Evolutionary conservation across 1,284 basidiomycete species (phyloP).

Genomic region (Rhodotorula sp.): DNA sequence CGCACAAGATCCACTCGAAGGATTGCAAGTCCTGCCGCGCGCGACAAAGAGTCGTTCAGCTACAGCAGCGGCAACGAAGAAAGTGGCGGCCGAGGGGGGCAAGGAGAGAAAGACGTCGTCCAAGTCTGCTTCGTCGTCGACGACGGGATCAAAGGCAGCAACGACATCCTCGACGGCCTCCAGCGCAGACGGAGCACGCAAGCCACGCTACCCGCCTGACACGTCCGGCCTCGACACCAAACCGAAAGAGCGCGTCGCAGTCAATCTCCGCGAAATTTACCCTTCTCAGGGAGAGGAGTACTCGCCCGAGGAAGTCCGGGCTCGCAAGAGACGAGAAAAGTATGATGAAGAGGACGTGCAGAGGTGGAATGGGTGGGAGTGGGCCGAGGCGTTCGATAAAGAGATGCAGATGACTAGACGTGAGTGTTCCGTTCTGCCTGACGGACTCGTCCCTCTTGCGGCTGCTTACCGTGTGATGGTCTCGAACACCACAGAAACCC

Average conservation of each 20-base stretch:
- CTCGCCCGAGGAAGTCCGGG: conserved; percentile 41
- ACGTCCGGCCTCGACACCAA: neutral
- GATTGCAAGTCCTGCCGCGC: conserved; percentile 44
- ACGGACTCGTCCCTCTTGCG: neutral
- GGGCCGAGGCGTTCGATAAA: conserved; percentile 9
- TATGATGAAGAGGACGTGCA: conserved; percentile 2
- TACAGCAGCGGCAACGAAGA: neutral
- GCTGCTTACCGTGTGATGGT: too few relatives aligned
- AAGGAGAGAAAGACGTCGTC: neutral
- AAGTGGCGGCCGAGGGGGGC: neutral
- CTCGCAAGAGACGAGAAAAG: neutral
- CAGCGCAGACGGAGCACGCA: neutral
- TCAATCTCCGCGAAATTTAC: conserved; percentile 33
- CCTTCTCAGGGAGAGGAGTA: conserved; percentile 33
- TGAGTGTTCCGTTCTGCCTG: neutral
- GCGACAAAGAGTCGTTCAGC: conserved; percentile 28
- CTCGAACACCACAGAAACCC: neutral
- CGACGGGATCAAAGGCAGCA: neutral
- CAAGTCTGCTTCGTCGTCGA: conserved; percentile 2
- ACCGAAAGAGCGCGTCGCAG: conserved; percentile 35
- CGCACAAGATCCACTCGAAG: conserved; percentile 42
- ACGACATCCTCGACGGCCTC: neutral
- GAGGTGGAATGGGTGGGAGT: conserved; percentile 35
- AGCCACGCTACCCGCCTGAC: neutral
- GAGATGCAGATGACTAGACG: conserved; percentile 20